These are phyloP conservation scores for Rhododendron simsii DNA, from an alignment of 148 eudicot genomes.

Conservation along the genomic window DNA sequence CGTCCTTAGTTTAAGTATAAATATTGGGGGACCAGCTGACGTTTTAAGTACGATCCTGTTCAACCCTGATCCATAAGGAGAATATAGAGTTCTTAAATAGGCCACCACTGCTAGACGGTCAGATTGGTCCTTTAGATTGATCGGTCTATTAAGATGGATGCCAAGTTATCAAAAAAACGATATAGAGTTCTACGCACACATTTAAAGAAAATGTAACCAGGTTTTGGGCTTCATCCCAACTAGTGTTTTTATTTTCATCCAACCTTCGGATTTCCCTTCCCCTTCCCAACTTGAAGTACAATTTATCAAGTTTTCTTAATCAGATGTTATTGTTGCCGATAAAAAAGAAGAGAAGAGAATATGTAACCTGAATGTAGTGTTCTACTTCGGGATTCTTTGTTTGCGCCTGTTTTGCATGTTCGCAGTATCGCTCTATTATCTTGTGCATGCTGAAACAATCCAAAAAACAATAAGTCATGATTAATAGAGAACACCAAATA, in stretches of 20 bases:
- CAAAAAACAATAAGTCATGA: background rate
- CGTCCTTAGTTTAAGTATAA: background rate
- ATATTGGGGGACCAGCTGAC: background rate
- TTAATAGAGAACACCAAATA: background rate
- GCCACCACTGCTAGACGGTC: background rate
- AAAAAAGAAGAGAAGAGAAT: background rate
- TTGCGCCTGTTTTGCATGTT: slow-evolving; percentile 7
- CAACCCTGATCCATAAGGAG: background rate
- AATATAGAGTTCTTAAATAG: background rate
- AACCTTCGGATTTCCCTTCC: too few relatives aligned
- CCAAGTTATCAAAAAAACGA: background rate
- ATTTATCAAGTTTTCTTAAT: too few relatives aligned
- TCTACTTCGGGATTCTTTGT: background rate
- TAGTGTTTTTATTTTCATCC: too few relatives aligned
- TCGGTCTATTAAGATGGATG: background rate
- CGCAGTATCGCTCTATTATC: slow-evolving; percentile 10
- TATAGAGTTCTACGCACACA: background rate
- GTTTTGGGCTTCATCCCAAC: too few relatives aligned
- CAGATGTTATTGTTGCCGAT: too few relatives aligned
- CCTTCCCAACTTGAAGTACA: too few relatives aligned
- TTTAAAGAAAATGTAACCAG: slow-evolving; percentile 5
- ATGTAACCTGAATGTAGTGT: slow-evolving; percentile 8
- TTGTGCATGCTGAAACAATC: slow-evolving; percentile 14
- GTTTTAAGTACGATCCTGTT: too few relatives aligned
- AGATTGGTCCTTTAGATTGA: background rate